Evolutionary conservation across 805 yeast species (phyloP).

Genomic region (Maudiozyma saulgeensis): DNA sequence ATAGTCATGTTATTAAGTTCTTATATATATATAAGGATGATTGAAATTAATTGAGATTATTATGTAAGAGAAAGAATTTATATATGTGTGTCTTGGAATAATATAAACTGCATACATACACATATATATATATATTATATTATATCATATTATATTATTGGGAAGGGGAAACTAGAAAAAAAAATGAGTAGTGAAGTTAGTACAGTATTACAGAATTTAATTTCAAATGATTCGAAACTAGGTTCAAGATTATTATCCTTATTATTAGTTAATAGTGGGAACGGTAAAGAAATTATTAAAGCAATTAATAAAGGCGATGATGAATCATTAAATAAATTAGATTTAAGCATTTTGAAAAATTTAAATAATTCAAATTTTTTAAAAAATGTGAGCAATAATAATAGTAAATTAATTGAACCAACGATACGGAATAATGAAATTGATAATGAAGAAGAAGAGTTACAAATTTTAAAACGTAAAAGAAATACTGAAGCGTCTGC

Average conservation of each 20-base stretch:
- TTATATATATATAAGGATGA: too few species aligned
- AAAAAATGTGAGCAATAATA: not conserved
- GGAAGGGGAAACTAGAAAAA: not conserved
- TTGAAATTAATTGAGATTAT: too few species aligned
- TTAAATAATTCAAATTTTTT: not conserved
- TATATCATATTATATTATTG: too few species aligned
- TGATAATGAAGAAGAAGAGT: not conserved
- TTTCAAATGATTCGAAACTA: conserved; percentile 22
- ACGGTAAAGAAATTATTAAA: conserved; percentile 22
- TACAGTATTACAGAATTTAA: conserved; percentile 13
- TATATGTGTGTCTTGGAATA: too few species aligned
- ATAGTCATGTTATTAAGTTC: too few species aligned
- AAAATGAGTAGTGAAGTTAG: conserved; percentile 1
- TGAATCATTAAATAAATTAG: not conserved
- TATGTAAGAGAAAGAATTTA: too few species aligned
- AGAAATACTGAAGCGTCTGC: conserved; percentile 94
- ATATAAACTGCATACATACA: too few species aligned
- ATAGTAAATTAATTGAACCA: too few species aligned
- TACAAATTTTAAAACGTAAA: conserved; percentile 43
- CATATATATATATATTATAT: too few species aligned
- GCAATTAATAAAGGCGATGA: conserved; percentile 19
- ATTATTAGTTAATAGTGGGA: conserved; percentile 23
- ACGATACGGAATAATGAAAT: not conserved
- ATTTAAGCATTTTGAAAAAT: not conserved
- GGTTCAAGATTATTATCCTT: conserved; percentile 24